Evolutionary conservation across 106 monocot genomes (phyloP).

Genomic region (Iris macrosiphon): DNA sequence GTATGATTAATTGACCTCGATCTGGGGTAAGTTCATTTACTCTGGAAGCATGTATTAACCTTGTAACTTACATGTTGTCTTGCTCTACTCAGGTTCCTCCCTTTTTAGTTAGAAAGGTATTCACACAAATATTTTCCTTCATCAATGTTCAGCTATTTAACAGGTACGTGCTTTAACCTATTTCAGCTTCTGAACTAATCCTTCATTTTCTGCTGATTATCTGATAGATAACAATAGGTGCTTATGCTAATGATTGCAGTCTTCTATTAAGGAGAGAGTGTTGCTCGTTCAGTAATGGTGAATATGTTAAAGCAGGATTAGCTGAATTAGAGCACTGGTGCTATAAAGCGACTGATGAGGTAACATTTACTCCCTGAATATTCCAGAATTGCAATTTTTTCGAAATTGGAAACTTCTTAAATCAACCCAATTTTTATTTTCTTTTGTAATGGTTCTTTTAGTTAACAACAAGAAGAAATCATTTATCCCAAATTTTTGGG

Average conservation of each 20-base stretch:
- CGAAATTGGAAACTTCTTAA: no score
- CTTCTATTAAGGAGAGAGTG: slow-evolving; percentile 93
- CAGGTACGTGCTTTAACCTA: slow-evolving; percentile 43
- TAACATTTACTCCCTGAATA: no score
- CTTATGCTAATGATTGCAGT: slow-evolving; percentile 32
- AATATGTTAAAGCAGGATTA: slow-evolving; percentile 97
- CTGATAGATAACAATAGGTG: slow-evolving; percentile 2
- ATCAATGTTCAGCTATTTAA: slow-evolving; percentile 99
- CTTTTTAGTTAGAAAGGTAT: slow-evolving; percentile 93
- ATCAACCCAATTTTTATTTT: no score
- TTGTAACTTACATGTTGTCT: background rate
- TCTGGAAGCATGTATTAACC: no score
- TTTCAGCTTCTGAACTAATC: background rate
- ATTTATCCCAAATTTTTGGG: no score
- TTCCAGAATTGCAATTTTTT: no score
- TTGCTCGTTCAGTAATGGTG: slow-evolving; percentile 98
- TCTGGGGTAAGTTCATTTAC: no score
- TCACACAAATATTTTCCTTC: slow-evolving; percentile 98
- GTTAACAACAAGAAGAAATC: no score
- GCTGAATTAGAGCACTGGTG: slow-evolving; percentile 97
- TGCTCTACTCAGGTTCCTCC: slow-evolving; percentile 72
- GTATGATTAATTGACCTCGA: no score
- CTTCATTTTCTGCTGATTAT: background rate
- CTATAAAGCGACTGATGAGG: slow-evolving; percentile 91
- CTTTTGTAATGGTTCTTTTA: no score